Percentiles rank a stretch among this genome's conserved stretches.
Evolutionary conservation across 73 alveolate species (phyloP).

Genomic region (Halteria grandinella): DNA sequence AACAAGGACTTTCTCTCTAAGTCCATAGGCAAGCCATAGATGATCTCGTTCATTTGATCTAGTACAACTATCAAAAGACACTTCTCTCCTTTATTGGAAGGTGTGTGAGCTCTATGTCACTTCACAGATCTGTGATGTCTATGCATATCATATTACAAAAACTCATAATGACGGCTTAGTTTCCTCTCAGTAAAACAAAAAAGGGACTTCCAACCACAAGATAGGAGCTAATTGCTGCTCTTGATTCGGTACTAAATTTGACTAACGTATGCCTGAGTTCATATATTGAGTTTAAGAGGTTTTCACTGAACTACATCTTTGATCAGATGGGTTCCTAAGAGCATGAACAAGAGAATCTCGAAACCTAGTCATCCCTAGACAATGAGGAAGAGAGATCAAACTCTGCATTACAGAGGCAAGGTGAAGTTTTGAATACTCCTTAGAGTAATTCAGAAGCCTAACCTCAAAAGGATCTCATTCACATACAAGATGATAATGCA

Average conservation of each 20-base stretch:
- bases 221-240: conserved; percentile 37
- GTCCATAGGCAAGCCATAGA: conserved; percentile 64
- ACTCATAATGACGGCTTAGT: neutral
- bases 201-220: conserved; percentile 3
- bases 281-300: conserved; percentile 64
- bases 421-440: too few relatives aligned
- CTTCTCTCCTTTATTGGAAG: conserved; percentile 59
- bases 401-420: too few relatives aligned
- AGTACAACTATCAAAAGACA: conserved; percentile 38
- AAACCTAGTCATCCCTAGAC: conserved; percentile 59
- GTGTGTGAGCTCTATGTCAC: conserved; percentile 52
- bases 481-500: neutral
- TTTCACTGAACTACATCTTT: conserved; percentile 24
- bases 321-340: conserved; percentile 60
- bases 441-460: too few relatives aligned
- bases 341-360: conserved; percentile 60
- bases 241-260: conserved; percentile 48
- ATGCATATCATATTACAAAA: conserved; percentile 31
- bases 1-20: conserved; percentile 33
- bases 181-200: neutral
- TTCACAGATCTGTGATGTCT: conserved; percentile 60
- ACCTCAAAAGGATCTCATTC: neutral
- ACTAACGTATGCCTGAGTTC: conserved; percentile 53
- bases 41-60: conserved; percentile 45
- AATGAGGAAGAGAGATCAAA: conserved; percentile 49